These are phyloP conservation scores for Blastocystis hominis DNA, from an alignment of 352 stramenopile genomes.

Conservation along the genomic window DNA sequence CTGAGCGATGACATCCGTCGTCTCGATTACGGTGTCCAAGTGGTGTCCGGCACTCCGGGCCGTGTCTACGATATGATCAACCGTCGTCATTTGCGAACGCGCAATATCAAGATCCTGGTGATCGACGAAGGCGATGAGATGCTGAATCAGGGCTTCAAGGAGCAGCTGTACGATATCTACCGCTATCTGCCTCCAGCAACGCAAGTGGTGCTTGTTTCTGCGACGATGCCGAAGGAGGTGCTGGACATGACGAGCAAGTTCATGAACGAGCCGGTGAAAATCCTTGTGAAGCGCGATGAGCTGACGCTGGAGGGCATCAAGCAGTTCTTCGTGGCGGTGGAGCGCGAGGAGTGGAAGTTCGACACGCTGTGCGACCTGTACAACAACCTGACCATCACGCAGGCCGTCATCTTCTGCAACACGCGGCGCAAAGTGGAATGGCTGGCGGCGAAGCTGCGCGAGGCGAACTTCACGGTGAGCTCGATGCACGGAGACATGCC, in stretches of 20 bases:
- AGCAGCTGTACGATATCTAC: slow-evolving; percentile 97
- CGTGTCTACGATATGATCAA: slow-evolving; percentile 93
- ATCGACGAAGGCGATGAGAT: slow-evolving; percentile 96
- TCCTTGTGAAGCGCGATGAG: slow-evolving; percentile 90
- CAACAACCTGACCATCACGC: slow-evolving; percentile 95
- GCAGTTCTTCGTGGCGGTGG: slow-evolving; percentile 93
- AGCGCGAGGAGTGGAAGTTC: slow-evolving; percentile 98
- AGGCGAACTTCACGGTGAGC: slow-evolving; percentile 89
- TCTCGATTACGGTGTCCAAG: slow-evolving; percentile 82
- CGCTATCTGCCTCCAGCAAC: slow-evolving; percentile 64
- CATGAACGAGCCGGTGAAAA: slow-evolving; percentile 91
- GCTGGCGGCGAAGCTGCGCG: slow-evolving; percentile 86
- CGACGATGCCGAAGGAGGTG: slow-evolving; percentile 80
- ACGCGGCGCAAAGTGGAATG: slow-evolving; percentile 90
- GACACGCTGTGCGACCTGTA: slow-evolving; percentile 95
- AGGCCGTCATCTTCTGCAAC: slow-evolving; percentile 98
- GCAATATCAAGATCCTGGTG: slow-evolving; percentile 82
- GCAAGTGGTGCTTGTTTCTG: slow-evolving; percentile 81
- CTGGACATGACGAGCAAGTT: slow-evolving; percentile 90
- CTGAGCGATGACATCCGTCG: slow-evolving; percentile 81
- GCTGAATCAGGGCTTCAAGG: slow-evolving; percentile 91
- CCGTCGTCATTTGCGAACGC: slow-evolving; percentile 76
- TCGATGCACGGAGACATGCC: slow-evolving; percentile 93
- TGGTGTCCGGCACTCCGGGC: slow-evolving; percentile 89
- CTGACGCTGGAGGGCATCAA: slow-evolving; percentile 91